Percentiles rank a stretch among this genome's conserved stretches.
Conservation (phyloP, 1,284 basidiomycete species). For the Tilletia horrida region DNA sequence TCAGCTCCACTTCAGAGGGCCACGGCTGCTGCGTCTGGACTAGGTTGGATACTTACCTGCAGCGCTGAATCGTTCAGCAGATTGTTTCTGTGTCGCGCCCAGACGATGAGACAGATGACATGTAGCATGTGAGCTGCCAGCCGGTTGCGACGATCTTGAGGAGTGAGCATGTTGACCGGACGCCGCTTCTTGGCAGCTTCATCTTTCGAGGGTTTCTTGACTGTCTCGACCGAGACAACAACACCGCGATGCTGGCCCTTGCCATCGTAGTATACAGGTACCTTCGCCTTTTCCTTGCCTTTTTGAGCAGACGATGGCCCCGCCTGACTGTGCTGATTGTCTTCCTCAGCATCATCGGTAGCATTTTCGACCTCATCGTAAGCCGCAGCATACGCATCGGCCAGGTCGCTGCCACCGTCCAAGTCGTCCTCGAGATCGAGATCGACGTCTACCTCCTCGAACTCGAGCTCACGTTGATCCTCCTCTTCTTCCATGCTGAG, state of each 20-base stretch:
- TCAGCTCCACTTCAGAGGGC: too few species aligned
- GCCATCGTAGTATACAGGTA: constrained; percentile 42
- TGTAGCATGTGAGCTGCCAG: constrained; percentile 49
- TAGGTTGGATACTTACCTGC: constrained; percentile 67
- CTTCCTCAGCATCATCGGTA: constrained; percentile 15
- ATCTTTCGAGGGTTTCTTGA: constrained; percentile 24
- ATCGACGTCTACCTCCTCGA: constrained; percentile 2
- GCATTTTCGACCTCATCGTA: constrained; percentile 32
- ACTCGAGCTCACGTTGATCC: constrained; percentile 1
- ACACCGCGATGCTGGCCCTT: constrained; percentile 36
- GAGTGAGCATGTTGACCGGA: constrained; percentile 32
- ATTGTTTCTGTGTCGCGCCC: constrained; percentile 71
- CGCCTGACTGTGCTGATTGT: too few species aligned
- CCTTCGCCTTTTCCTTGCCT: background rate
- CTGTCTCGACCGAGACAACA: constrained; percentile 19
- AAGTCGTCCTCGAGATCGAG: constrained; percentile 22
- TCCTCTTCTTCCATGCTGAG: background rate
- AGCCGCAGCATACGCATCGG: constrained; percentile 28
- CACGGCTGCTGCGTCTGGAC: too few species aligned
- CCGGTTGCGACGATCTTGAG: constrained; percentile 47
- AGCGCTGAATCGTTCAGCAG: constrained; percentile 80
- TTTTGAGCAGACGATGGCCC: too few species aligned
- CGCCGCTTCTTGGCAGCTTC: constrained; percentile 29
- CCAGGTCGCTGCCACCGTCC: constrained; percentile 20
- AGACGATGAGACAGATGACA: constrained; percentile 68